Conservation (phyloP, 345 rosid species). For the Heritiera littoralis region DNA sequence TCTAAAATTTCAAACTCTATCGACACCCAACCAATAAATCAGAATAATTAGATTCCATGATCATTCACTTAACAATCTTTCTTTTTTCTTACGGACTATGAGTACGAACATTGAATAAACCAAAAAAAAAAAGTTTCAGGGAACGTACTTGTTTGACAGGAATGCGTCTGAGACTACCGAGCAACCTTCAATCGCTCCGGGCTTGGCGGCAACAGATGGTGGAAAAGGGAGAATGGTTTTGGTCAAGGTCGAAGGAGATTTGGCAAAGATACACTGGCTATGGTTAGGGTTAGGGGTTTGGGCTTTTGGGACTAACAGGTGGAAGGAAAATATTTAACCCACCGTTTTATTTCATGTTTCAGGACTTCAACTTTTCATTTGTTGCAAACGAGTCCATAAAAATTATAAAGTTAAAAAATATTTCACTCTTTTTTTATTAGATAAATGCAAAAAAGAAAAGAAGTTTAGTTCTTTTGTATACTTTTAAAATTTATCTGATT, state of each 20-base stretch:
- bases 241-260: neutral
- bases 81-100: neutral
- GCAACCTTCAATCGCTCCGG: neutral
- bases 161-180: neutral
- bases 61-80: neutral
- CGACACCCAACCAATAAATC: neutral
- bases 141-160: neutral
- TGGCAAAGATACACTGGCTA: neutral
- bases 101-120: neutral
- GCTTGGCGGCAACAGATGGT: neutral
- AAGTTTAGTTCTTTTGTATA: too few relatives aligned
- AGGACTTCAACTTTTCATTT: neutral
- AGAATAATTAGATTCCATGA: neutral
- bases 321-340: neutral
- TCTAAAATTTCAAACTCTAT: neutral
- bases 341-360: neutral
- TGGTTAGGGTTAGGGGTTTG: slow-evolving; percentile 17
- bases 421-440: too few relatives aligned
- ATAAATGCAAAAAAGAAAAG: too few relatives aligned
- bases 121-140: neutral
- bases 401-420: too few relatives aligned
- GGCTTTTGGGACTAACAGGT: neutral
- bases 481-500: too few relatives aligned
- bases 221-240: neutral
- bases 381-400: neutral